Evolutionary conservation across 2,329 filamentous ascomycete genomes (phyloP).

Genomic region (Diaporthe sp.): DNA sequence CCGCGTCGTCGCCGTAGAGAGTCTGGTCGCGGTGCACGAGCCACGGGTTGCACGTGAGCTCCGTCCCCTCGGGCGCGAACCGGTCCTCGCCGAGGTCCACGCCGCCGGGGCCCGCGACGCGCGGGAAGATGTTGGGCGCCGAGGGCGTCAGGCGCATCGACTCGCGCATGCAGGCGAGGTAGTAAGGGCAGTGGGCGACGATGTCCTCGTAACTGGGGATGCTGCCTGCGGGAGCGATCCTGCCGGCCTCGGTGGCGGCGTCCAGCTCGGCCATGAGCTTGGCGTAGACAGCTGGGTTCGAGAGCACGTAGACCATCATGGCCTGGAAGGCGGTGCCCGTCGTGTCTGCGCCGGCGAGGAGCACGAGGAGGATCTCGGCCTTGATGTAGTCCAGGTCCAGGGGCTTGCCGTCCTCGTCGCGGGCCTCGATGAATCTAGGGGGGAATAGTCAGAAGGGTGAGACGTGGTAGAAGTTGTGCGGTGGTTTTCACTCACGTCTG

Average conservation of each 20-base stretch:
- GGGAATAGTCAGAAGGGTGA: not conserved
- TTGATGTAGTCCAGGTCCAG: conserved; percentile 65
- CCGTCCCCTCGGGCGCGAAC: conserved; percentile 40
- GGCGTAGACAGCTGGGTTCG: conserved; percentile 56
- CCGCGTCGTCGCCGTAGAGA: conserved; percentile 68
- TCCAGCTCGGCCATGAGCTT: conserved; percentile 64
- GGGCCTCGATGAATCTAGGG: conserved; percentile 54
- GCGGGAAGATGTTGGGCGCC: conserved; percentile 65
- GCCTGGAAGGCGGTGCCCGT: conserved; percentile 33
- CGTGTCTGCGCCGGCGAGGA: conserved; percentile 38
- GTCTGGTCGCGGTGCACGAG: conserved; percentile 73
- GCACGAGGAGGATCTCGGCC: conserved; percentile 65
- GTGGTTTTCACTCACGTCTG: conserved; percentile 55
- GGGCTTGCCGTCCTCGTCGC: conserved; percentile 60
- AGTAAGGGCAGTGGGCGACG: conserved; percentile 60
- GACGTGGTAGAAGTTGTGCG: too few relatives aligned
- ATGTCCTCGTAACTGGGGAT: conserved; percentile 53
- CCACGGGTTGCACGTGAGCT: conserved; percentile 56
- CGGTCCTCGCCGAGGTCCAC: conserved; percentile 46
- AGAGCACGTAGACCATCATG: conserved; percentile 57
- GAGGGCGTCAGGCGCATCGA: conserved; percentile 64
- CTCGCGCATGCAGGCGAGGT: conserved; percentile 65
- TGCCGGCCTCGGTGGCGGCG: conserved; percentile 51
- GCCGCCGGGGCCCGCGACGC: conserved; percentile 54
- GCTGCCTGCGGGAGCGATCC: conserved; percentile 44